Percentiles rank a stretch among this genome's conserved stretches.
Evolutionary conservation across 768 basidiomycete genomes (phyloP).

Genomic region (Pholiota conissans): DNA sequence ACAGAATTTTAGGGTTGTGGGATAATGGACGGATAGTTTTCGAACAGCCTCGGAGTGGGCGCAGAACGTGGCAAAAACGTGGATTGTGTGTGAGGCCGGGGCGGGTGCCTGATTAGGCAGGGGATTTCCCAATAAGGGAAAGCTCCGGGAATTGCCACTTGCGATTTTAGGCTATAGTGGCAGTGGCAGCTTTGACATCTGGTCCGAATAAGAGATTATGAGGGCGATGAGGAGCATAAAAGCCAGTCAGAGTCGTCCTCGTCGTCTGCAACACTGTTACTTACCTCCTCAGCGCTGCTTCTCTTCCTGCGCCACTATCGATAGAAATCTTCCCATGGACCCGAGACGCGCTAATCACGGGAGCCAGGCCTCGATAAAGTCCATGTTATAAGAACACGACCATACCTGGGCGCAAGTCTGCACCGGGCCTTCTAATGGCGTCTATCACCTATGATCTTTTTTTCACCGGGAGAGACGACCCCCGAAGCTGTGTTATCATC

Average conservation of each 20-base stretch:
- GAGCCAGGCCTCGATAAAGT: slow-evolving; percentile 42
- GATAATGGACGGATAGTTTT: background rate
- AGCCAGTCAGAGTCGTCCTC: slow-evolving; percentile 2
- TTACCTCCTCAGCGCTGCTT: slow-evolving; percentile 26
- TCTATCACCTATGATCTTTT: slow-evolving; percentile 54
- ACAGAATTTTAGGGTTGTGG: slow-evolving; percentile 1
- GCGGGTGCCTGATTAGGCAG: slow-evolving; percentile 22
- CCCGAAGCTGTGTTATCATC: slow-evolving; percentile 66
- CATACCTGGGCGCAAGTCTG: slow-evolving; percentile 33
- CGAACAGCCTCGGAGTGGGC: slow-evolving; percentile 12
- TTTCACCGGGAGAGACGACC: slow-evolving; percentile 72
- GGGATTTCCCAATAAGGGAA: slow-evolving; percentile 24
- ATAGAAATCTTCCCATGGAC: slow-evolving; percentile 51
- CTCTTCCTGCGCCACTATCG: slow-evolving; percentile 50
- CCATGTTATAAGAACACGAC: slow-evolving; percentile 43
- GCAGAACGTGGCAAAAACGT: slow-evolving; percentile 31
- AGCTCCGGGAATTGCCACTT: slow-evolving; percentile 37
- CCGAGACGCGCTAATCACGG: slow-evolving; percentile 52
- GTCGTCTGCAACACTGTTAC: slow-evolving; percentile 1
- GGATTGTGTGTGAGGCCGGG: slow-evolving; percentile 23
- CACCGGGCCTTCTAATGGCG: slow-evolving; percentile 37
- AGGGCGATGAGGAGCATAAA: slow-evolving; percentile 15
- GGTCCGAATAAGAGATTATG: slow-evolving; percentile 20
- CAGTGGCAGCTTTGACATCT: slow-evolving; percentile 41
- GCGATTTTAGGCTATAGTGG: slow-evolving; percentile 36